Percentiles rank a stretch among this genome's conserved stretches.
Conservation (phyloP, 225 moss, liverwort and hornwort genomes). For the Sphagnum tenellum region DNA sequence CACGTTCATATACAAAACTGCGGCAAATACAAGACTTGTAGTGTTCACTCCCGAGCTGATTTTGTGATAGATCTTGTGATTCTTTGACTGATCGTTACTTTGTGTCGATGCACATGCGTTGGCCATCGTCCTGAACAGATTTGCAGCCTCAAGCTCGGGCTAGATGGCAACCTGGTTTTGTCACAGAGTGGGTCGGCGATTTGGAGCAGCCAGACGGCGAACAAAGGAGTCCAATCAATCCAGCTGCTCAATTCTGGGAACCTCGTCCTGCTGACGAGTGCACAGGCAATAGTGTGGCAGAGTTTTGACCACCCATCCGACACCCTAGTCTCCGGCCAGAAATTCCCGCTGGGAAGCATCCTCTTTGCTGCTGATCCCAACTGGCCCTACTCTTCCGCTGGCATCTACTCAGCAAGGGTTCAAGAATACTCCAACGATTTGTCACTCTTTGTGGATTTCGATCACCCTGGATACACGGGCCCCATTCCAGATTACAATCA, state of each 20-base stretch:
- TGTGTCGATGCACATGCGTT: too few relatives aligned
- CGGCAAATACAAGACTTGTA: too few relatives aligned
- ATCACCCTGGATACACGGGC: not conserved
- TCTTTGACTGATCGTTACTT: too few relatives aligned
- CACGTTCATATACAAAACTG: too few relatives aligned
- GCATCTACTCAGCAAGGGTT: not conserved
- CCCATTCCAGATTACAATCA: not conserved
- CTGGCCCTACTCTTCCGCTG: not conserved
- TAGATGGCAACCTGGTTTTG: too few relatives aligned
- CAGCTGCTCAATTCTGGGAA: conserved; percentile 28
- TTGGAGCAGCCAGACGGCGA: conserved; percentile 24
- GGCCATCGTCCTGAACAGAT: too few relatives aligned
- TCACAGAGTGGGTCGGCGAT: not conserved
- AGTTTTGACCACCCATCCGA: conserved; percentile 31
- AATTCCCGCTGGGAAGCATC: conserved; percentile 6
- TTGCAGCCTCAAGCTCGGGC: too few relatives aligned
- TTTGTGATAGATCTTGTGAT: too few relatives aligned
- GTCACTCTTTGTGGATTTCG: not conserved
- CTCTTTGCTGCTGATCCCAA: conserved; percentile 13
- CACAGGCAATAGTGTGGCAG: conserved; percentile 15
- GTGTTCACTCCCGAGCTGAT: too few relatives aligned
- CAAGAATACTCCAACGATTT: not conserved
- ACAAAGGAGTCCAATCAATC: conserved; percentile 14
- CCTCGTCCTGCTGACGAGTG: conserved; percentile 17
- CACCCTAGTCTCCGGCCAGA: conserved; percentile 33